These are phyloP conservation scores for Drosera spatulata DNA, from an alignment of 179 eudicot species.

Conservation along the genomic window DNA sequence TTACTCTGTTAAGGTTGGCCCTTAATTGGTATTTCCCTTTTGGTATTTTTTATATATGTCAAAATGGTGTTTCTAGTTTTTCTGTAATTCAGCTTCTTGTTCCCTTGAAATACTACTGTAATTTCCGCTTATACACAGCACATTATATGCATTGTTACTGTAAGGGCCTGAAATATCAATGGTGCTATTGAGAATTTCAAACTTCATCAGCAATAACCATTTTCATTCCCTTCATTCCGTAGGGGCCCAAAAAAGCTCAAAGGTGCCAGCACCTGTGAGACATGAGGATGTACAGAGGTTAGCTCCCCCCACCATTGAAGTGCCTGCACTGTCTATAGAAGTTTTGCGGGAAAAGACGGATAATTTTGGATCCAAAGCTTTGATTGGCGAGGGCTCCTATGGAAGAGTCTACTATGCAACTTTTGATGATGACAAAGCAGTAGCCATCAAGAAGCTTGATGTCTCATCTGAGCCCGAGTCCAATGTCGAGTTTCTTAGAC, in stretches of 20 bases:
- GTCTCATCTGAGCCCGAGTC: constrained; percentile 41
- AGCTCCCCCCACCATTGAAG: constrained; percentile 30
- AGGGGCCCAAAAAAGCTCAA: constrained; percentile 33
- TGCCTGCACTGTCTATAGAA: constrained; percentile 37
- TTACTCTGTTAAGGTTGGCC: too few relatives aligned
- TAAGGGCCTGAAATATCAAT: neutral
- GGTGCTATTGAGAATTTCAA: neutral
- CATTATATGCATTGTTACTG: too few relatives aligned
- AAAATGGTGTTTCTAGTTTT: too few relatives aligned
- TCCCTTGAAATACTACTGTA: too few relatives aligned
- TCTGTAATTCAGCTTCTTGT: too few relatives aligned
- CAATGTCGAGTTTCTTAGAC: constrained; percentile 41
- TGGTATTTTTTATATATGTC: too few relatives aligned
- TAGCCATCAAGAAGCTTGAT: constrained; percentile 53
- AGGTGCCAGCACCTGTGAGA: constrained; percentile 23
- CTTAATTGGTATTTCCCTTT: too few relatives aligned
- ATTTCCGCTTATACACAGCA: too few relatives aligned
- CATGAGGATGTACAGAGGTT: constrained; percentile 28
- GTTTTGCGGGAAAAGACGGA: constrained; percentile 39
- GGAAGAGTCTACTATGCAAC: constrained; percentile 56
- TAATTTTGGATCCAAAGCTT: constrained; percentile 12
- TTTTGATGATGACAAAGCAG: constrained; percentile 35
- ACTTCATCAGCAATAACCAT: neutral
- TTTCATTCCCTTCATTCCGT: neutral
- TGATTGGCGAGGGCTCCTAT: constrained; percentile 64